Conservation (phyloP, 2,329 filamentous ascomycete genomes). For the Hypoxylon sp. region DNA sequence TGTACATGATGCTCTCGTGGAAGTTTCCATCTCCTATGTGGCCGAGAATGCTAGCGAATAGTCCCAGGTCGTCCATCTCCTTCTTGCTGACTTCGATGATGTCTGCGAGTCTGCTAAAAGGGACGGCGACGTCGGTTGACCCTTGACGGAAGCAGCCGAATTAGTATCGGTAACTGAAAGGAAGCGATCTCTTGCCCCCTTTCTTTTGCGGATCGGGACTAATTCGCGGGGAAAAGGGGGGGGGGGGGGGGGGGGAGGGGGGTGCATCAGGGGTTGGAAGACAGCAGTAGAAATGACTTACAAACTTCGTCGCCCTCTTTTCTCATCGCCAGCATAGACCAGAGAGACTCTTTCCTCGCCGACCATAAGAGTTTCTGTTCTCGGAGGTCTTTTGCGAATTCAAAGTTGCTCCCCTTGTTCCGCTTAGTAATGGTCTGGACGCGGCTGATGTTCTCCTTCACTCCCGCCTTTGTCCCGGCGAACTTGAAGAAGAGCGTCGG, state of each 20-base stretch:
- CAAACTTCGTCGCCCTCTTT: slow-evolving; percentile 74
- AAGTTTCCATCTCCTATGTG: slow-evolving; percentile 96
- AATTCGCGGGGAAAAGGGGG: too few species aligned
- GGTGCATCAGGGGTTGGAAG: background rate
- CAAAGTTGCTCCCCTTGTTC: slow-evolving; percentile 72
- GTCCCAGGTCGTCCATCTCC: slow-evolving; percentile 83
- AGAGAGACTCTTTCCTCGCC: slow-evolving; percentile 82
- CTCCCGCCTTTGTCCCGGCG: slow-evolving; percentile 78
- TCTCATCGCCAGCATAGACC: slow-evolving; percentile 78
- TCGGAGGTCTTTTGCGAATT: slow-evolving; percentile 75
- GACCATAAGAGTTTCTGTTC: slow-evolving; percentile 83
- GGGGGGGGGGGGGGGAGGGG: too few species aligned
- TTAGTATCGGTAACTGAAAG: background rate
- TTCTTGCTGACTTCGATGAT: slow-evolving; percentile 86
- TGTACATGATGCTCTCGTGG: slow-evolving; percentile 91
- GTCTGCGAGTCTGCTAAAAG: slow-evolving; percentile 76
- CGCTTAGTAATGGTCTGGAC: slow-evolving; percentile 72
- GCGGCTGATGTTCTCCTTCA: slow-evolving; percentile 76
- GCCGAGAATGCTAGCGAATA: slow-evolving; percentile 87
- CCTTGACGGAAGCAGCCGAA: slow-evolving; percentile 48
- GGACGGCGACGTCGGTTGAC: slow-evolving; percentile 87
- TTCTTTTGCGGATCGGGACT: background rate
- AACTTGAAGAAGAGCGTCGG: slow-evolving; percentile 89
- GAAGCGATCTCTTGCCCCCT: background rate
- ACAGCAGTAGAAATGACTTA: slow-evolving; percentile 60